Percentiles rank a stretch among this genome's conserved stretches.
Conservation (phyloP, 768 basidiomycete genomes). For the Kwoniella botswanensis region DNA sequence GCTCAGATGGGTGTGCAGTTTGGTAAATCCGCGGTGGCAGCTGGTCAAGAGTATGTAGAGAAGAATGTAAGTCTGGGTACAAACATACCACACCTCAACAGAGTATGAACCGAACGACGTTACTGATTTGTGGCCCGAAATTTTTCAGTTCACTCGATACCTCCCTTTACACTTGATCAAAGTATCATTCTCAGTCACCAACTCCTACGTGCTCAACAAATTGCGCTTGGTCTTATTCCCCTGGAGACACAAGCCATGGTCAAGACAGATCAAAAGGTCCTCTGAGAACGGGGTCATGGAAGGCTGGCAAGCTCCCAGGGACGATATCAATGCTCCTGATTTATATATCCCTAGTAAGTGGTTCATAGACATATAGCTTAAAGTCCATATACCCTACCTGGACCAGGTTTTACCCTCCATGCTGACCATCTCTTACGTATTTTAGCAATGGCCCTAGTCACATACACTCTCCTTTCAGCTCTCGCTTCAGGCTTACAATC, state of each 20-base stretch:
- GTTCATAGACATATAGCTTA: not conserved
- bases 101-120: too few relatives aligned
- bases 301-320: conserved; percentile 81
- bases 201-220: conserved; percentile 91
- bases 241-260: conserved; percentile 90
- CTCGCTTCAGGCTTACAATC: conserved; percentile 80
- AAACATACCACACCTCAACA: too few relatives aligned
- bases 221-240: conserved; percentile 88
- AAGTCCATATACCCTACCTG: not conserved
- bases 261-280: conserved; percentile 68
- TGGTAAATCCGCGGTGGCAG: conserved; percentile 85
- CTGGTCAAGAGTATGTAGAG: conserved; percentile 94
- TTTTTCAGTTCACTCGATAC: conserved; percentile 72
- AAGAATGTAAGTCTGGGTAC: conserved; percentile 70
- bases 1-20: conserved; percentile 96
- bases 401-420: too few relatives aligned
- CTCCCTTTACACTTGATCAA: conserved; percentile 79
- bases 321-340: conserved; percentile 95
- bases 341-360: conserved; percentile 86
- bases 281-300: conserved; percentile 65
- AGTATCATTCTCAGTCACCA: conserved; percentile 93
- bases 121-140: not conserved
- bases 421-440: too few relatives aligned
- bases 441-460: conserved; percentile 83
- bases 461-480: conserved; percentile 88